Percentiles rank a stretch among this genome's conserved stretches.
Evolutionary conservation across 306 rosid species (phyloP).

Genomic region (Medicago ruthenica): DNA sequence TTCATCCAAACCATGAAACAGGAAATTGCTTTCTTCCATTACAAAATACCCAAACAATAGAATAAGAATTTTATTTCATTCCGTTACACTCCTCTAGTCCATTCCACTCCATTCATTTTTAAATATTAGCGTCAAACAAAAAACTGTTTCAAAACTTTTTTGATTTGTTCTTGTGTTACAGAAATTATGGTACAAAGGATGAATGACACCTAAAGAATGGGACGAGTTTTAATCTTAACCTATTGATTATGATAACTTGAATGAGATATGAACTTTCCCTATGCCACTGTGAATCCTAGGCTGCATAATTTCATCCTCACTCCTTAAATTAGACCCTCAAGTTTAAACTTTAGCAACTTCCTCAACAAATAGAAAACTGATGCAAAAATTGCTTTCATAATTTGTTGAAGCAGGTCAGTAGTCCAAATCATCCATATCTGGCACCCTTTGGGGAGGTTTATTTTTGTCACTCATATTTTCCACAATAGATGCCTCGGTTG

Average conservation of each 20-base stretch:
- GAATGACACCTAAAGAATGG: conserved; percentile 34
- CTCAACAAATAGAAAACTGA: conserved; percentile 15
- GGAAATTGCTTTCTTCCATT: too few relatives aligned
- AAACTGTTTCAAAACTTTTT: not conserved
- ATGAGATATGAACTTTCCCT: not conserved
- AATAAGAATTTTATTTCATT: not conserved
- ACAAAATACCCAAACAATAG: not conserved
- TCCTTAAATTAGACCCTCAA: conserved; percentile 7
- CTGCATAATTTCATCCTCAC: conserved; percentile 31
- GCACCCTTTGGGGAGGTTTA: conserved; percentile 71
- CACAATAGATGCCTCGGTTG: conserved; percentile 79
- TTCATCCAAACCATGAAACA: not conserved
- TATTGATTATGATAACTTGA: not conserved
- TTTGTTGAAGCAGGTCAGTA: conserved; percentile 44
- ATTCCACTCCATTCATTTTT: not conserved
- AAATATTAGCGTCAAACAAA: not conserved
- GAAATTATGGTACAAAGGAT: not conserved
- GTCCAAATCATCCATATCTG: conserved; percentile 72
- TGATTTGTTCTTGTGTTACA: conserved; percentile 13
- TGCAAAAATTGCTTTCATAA: conserved; percentile 23
- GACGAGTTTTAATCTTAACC: conserved; percentile 18
- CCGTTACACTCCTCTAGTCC: not conserved
- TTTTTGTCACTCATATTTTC: conserved; percentile 57
- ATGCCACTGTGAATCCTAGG: conserved; percentile 6
- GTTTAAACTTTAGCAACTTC: conserved; percentile 24